Percentiles rank a stretch among this genome's conserved stretches.
Evolutionary conservation across 345 rosid genomes (phyloP).

Genomic region (Citrus glauca): DNA sequence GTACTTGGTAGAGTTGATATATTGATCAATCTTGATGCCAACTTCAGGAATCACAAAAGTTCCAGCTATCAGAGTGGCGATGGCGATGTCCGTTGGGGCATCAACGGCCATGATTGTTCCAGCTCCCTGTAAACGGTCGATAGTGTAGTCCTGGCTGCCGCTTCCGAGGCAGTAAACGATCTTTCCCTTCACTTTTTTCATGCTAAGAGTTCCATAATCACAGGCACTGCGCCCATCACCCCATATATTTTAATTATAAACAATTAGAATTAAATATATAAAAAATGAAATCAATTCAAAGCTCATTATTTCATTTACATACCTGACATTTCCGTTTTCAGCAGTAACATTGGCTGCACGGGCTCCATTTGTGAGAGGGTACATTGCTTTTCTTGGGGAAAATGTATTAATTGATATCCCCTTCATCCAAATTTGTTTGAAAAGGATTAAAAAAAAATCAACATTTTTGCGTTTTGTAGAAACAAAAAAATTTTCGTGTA

Average conservation of each 20-base stretch:
- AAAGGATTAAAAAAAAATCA: neutral
- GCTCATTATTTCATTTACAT: neutral
- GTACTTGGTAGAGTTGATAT: conserved; percentile 69
- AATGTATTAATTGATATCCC: conserved; percentile 70
- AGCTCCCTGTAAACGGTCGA: conserved; percentile 45
- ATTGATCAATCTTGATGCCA: conserved; percentile 47
- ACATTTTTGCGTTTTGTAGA: neutral
- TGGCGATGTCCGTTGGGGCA: conserved; percentile 27
- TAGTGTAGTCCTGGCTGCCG: conserved; percentile 38
- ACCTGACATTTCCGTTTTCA: conserved; percentile 50
- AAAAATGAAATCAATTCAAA: neutral
- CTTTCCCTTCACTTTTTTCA: conserved; percentile 56
- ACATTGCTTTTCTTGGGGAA: conserved; percentile 41
- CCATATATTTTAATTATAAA: too few relatives aligned
- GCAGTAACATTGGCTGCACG: conserved; percentile 41
- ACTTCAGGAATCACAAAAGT: conserved; percentile 31
- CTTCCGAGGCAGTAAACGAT: conserved; percentile 59
- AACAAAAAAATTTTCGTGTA: too few relatives aligned
- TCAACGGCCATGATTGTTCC: conserved; percentile 45
- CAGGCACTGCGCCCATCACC: conserved; percentile 39
- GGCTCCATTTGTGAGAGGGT: conserved; percentile 62
- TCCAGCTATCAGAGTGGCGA: conserved; percentile 34
- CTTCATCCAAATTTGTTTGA: conserved; percentile 18
- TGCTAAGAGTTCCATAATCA: conserved; percentile 49
- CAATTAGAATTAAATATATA: too few relatives aligned